Conservation (phyloP, 768 basidiomycete species). For the Hericium erinaceus region DNA sequence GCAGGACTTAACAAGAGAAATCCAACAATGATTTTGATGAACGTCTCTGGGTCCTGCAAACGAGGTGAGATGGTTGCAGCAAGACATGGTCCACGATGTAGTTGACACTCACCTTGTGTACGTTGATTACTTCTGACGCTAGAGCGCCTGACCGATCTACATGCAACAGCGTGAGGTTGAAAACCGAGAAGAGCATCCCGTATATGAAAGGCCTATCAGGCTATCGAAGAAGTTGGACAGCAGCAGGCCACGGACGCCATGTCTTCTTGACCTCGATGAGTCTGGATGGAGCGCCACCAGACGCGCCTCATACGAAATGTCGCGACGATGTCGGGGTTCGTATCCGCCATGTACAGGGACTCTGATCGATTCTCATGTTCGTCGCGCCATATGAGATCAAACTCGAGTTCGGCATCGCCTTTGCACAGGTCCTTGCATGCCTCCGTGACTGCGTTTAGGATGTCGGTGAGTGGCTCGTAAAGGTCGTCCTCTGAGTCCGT, state of each 20-base stretch:
- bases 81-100: not conserved
- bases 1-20: not conserved
- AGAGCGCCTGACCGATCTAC: not conserved
- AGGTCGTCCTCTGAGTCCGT: not conserved
- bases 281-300: not conserved
- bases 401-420: not conserved
- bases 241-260: not conserved
- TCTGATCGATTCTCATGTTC: not conserved
- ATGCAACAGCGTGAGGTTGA: not conserved
- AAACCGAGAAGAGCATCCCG: not conserved
- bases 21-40: not conserved
- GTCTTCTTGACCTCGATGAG: not conserved
- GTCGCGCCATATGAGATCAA: not conserved
- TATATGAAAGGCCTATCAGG: not conserved
- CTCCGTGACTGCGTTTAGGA: not conserved
- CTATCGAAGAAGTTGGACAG: not conserved
- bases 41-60: not conserved
- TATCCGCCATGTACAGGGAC: not conserved
- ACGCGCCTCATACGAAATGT: not conserved
- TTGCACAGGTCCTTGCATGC: not conserved
- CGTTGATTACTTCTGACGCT: not conserved
- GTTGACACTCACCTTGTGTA: not conserved
- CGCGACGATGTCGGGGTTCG: constrained; percentile 1
- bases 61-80: not conserved
- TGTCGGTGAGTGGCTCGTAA: not conserved